Evolutionary conservation across 2,329 filamentous ascomycete genomes (phyloP), one percentile per base, ranked within the genome.

Genomic region (Arthrobotrys musiformis): DNA sequence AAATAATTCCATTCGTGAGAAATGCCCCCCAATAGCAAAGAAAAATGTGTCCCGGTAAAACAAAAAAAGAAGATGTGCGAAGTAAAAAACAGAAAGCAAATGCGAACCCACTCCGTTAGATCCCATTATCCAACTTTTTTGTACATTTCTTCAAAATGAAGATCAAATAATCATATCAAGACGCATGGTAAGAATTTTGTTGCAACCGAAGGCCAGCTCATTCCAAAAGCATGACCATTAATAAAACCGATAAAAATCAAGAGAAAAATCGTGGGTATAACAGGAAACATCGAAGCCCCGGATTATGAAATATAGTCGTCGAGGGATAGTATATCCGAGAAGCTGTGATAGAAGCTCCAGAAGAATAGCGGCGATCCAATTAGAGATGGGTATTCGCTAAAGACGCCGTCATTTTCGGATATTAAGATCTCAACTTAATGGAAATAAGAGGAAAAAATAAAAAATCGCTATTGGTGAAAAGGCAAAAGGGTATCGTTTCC

Each of bases 401-500:
- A 58, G 54, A 58, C 54, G 48, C 22, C 63, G 50, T 48, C 33
- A 40, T 33, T 58, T 44, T 42, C 68, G 46, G 44, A 30, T 52
- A 63, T 56, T 46, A 72, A 56, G 46, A 35, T 50, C 26, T 33
- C 54, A 40, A 58, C 35, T 58, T 40, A 33, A 40, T 58, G 15
- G 28, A 33, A 46, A 54, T 60, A 70, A 56, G 15, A 40, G 44
- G 15, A 40, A 37, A 69, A 40, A 60, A 48, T 56, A 50, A 60
- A 62, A 48, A 42, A 50, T 64, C 37, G 50, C 70, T 69, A 56
- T 48, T 48, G 37, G 52, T 30, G 22, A 50, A 77, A 63, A 37
- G 62, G 50, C 66, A 68, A 68, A 73, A 72, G 73, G 70, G 67
- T 78, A 68, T 76, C 64, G 62, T 69, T 64, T 78, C 54, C 44